A percentile compares a stretch with the other conserved stretches of the same genome.
Conservation (phyloP, 345 rosid genomes). For the Stellera chamaejasme region DNA sequence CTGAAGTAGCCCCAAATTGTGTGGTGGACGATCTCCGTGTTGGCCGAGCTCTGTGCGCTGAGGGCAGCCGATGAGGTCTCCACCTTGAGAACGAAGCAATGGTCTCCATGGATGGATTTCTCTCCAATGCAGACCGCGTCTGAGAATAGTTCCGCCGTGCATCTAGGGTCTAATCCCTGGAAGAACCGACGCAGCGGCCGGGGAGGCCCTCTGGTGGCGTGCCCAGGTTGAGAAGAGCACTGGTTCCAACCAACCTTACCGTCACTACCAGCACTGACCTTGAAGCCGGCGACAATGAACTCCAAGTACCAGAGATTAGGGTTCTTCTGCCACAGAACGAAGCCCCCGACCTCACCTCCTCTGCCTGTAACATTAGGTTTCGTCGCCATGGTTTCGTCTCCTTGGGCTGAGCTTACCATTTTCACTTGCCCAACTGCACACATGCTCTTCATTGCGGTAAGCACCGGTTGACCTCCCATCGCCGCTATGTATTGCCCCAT, state of each 20-base stretch:
- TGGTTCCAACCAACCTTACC: constrained; percentile 94
- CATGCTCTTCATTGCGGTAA: constrained; percentile 61
- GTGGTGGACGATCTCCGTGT: constrained; percentile 73
- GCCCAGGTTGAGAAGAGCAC: constrained; percentile 70
- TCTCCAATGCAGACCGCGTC: constrained; percentile 74
- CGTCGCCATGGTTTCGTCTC: constrained; percentile 36
- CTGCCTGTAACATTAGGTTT: constrained; percentile 21
- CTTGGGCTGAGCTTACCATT: constrained; percentile 68
- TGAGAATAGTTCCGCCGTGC: constrained; percentile 62
- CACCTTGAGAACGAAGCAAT: constrained; percentile 67
- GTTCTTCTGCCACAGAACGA: constrained; percentile 87
- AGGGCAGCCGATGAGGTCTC: constrained; percentile 46
- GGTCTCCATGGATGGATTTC: constrained; percentile 38
- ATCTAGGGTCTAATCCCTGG: constrained; percentile 87
- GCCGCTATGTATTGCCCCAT: constrained; percentile 87
- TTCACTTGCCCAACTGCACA: constrained; percentile 85
- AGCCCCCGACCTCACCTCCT: constrained; percentile 65
- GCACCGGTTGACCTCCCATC: constrained; percentile 53
- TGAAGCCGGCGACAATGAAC: constrained; percentile 76
- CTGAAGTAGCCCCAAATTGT: constrained; percentile 91
- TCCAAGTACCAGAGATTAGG: constrained; percentile 88
- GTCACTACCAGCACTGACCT: constrained; percentile 83
- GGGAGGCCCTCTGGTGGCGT: constrained; percentile 76
- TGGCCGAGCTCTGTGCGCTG: constrained; percentile 53
- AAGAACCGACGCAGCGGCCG: constrained; percentile 88